Evolutionary conservation across 2,329 filamentous ascomycete genomes (phyloP), one percentile per base, ranked within the genome.

Genomic region (Ophiostoma triangulosporum): DNA sequence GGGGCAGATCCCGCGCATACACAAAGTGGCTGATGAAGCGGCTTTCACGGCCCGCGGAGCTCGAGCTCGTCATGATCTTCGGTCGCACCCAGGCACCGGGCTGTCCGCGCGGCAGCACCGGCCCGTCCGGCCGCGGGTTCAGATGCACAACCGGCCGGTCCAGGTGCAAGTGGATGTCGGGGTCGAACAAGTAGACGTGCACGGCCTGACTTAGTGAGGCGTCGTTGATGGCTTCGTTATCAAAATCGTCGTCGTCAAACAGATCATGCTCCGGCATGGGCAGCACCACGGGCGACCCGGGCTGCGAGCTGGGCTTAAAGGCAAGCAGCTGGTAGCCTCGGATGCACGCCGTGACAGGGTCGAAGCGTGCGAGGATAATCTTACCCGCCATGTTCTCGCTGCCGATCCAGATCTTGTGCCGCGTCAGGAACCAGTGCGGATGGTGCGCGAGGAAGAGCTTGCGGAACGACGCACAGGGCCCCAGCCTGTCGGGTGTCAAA

Each of bases 341-440:
- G 54, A 96, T 95, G 60, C 81, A 83, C 15, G 83, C 85, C 43
- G 79, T 74, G 4, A 77, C 69, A 46, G 81, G 77, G 63, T 95
- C 81, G 62, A 89, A 96, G 12, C 86, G 81, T n/a, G 77, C 75
- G 36, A 95, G 63, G 26, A 95, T 74, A 40, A 95, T 67, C 63
- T 84, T 85, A 0, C 90, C 90, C 1, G 77, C 83, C 48, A 88
- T 74, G 29, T 82, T 76, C 2, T 73, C 75, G 65, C 95, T 88
- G 56, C 81, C 78, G 63, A 95, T 91, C 90, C 90, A 96, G 58
- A 96, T 72, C 66, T 86, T 90, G 64, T 86, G 74, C 51, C 78
- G 80, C 0, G 86, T 75, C 1, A 96, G 72, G 62, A 95, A 95
- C 90, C 90, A 96, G 61, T 83, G 80, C 0, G 84, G 83, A 58